These are phyloP conservation scores for Kluyveromyces siamensis DNA, from an alignment of 805 yeast genomes.

Conservation along the genomic window DNA sequence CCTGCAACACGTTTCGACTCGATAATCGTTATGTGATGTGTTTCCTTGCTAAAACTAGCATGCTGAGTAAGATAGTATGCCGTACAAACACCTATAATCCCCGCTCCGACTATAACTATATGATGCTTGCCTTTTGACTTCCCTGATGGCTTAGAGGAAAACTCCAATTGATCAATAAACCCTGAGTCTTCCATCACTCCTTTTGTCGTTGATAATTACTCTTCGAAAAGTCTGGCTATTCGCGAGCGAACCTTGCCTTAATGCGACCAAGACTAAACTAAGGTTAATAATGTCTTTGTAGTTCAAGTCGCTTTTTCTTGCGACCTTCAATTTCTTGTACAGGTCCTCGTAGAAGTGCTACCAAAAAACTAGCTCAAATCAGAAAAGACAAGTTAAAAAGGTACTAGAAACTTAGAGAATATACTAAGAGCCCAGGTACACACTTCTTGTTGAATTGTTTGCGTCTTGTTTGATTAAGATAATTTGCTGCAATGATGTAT, in stretches of 20 bases:
- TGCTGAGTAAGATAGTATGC: slow-evolving; percentile 84
- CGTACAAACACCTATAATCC: slow-evolving; percentile 91
- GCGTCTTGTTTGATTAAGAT: too few relatives aligned
- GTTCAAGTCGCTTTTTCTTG: not conserved
- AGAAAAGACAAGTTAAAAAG: too few relatives aligned
- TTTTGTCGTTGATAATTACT: too few relatives aligned
- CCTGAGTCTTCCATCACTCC: not conserved
- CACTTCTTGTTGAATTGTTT: too few relatives aligned
- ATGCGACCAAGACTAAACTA: too few relatives aligned
- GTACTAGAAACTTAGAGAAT: too few relatives aligned
- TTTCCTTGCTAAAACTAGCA: slow-evolving; percentile 63
- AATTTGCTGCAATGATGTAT: not conserved
- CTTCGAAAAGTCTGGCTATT: too few relatives aligned
- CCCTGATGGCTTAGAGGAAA: slow-evolving; percentile 16
- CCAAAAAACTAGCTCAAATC: not conserved
- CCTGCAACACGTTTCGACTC: slow-evolving; percentile 93
- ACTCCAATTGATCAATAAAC: slow-evolving; percentile 7
- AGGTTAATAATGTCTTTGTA: too few relatives aligned
- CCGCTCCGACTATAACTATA: slow-evolving; percentile 85
- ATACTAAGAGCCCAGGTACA: too few relatives aligned
- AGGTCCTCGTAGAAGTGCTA: not conserved
- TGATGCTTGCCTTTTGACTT: slow-evolving; percentile 51
- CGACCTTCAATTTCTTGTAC: not conserved
- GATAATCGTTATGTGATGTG: slow-evolving; percentile 72
- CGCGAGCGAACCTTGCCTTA: too few relatives aligned